Percentiles rank a stretch among this genome's conserved stretches.
phyloP scores from a whole-genome alignment of 257 asterid genomes.

The Jasminum sambac region DNA sequence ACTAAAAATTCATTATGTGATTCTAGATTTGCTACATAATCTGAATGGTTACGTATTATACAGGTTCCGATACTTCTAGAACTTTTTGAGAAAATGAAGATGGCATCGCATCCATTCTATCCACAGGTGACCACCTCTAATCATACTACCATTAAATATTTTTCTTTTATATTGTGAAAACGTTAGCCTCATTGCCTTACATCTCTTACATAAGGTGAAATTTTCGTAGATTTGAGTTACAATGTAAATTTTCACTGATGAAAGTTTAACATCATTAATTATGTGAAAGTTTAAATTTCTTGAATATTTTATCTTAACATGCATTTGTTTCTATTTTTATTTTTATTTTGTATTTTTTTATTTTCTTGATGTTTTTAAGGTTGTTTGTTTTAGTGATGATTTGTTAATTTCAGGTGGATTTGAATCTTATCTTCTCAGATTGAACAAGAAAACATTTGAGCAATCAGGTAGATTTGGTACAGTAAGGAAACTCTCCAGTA shows the following conservation, averaged over 20 bases:
- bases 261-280: too few species aligned
- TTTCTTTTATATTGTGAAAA: too few species aligned
- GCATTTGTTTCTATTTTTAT: too few species aligned
- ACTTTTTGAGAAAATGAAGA: slow-evolving; percentile 76
- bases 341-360: not conserved
- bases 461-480: slow-evolving; percentile 56
- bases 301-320: too few species aligned
- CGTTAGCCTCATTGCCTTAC: too few species aligned
- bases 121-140: slow-evolving; percentile 62
- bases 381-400: not conserved
- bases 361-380: not conserved
- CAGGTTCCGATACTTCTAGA: slow-evolving; percentile 79
- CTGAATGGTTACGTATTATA: too few species aligned
- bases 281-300: too few species aligned
- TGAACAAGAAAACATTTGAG: slow-evolving; percentile 74
- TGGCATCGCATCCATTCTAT: slow-evolving; percentile 39
- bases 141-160: too few species aligned
- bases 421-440: slow-evolving; percentile 73
- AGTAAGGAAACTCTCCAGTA: slow-evolving; percentile 60
- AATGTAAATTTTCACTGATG: too few species aligned
- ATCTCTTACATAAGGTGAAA: too few species aligned
- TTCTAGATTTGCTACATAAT: not conserved
- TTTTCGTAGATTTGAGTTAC: too few species aligned
- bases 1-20: not conserved
- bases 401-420: slow-evolving; percentile 82